Evolutionary conservation across 2,329 filamentous ascomycete species (phyloP).

Genomic region (Botrytis sinoallii): DNA sequence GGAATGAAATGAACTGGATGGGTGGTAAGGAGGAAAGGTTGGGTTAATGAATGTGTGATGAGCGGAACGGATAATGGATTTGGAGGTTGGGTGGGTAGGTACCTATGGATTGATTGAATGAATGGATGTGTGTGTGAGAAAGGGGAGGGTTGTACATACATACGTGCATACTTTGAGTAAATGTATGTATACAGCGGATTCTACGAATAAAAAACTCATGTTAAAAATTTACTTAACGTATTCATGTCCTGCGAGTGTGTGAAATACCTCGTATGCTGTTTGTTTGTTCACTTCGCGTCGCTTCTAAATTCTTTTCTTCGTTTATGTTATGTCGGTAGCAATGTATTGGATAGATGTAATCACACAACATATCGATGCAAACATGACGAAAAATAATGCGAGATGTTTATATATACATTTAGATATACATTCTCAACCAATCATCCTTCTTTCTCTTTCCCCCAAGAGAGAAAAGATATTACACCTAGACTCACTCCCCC

Average conservation of each 20-base stretch:
- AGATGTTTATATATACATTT: too few species aligned
- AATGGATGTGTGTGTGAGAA: neutral
- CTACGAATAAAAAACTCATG: neutral
- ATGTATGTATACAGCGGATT: neutral
- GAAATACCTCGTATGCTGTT: neutral
- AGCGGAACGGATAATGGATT: neutral
- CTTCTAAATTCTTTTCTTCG: neutral
- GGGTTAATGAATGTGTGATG: slow-evolving; percentile 2
- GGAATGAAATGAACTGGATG: neutral
- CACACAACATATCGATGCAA: too few species aligned
- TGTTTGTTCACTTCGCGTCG: neutral
- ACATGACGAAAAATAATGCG: too few species aligned
- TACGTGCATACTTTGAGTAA: neutral
- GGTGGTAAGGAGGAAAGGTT: neutral
- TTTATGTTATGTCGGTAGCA: too few species aligned
- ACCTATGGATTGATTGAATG: neutral
- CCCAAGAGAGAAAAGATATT: too few species aligned
- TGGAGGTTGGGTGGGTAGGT: neutral
- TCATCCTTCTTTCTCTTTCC: too few species aligned
- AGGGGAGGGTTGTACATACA: neutral
- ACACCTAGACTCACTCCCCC: too few species aligned
- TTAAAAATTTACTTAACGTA: neutral
- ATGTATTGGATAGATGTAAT: too few species aligned
- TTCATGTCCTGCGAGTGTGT: neutral
- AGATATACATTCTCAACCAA: too few species aligned